phyloP scores from a whole-genome alignment of 768 basidiomycete genomes.

The Steccherinum ochraceum region DNA sequence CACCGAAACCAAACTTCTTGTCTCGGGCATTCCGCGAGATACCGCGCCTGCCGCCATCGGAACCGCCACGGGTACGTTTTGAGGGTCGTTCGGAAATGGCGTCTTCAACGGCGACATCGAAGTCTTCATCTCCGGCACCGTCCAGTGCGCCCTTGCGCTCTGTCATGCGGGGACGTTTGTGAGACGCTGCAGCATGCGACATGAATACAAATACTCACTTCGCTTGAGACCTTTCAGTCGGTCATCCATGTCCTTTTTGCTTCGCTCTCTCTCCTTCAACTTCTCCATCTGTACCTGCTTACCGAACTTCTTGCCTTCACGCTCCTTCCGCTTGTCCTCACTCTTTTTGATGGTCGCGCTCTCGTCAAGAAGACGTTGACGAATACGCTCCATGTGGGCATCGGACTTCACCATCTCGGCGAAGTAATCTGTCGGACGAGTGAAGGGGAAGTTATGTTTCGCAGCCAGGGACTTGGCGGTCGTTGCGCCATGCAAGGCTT shows the following conservation, averaged over 20 bases:
- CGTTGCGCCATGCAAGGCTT: constrained; percentile 82
- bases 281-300: constrained; percentile 97
- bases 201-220: constrained; percentile 47
- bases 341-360: constrained; percentile 81
- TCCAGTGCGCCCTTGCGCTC: constrained; percentile 84
- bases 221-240: constrained; percentile 81
- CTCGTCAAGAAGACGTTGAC: constrained; percentile 86
- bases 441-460: constrained; percentile 77
- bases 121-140: constrained; percentile 58
- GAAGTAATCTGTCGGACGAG: constrained; percentile 90
- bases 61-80: constrained; percentile 38
- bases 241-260: constrained; percentile 91
- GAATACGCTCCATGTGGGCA: constrained; percentile 95
- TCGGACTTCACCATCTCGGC: constrained; percentile 99
- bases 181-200: neutral
- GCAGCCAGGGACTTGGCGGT: constrained; percentile 71
- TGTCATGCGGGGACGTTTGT: constrained; percentile 23
- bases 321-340: constrained; percentile 86
- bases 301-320: constrained; percentile 96
- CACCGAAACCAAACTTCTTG: constrained; percentile 75
- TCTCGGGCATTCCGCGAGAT: constrained; percentile 62
- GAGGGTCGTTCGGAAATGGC: constrained; percentile 72
- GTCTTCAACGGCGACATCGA: constrained; percentile 89
- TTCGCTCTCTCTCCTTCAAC: constrained; percentile 79
- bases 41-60: constrained; percentile 20